phyloP scores from a whole-genome alignment of 768 basidiomycete genomes.

The Mycena kentingensis region DNA sequence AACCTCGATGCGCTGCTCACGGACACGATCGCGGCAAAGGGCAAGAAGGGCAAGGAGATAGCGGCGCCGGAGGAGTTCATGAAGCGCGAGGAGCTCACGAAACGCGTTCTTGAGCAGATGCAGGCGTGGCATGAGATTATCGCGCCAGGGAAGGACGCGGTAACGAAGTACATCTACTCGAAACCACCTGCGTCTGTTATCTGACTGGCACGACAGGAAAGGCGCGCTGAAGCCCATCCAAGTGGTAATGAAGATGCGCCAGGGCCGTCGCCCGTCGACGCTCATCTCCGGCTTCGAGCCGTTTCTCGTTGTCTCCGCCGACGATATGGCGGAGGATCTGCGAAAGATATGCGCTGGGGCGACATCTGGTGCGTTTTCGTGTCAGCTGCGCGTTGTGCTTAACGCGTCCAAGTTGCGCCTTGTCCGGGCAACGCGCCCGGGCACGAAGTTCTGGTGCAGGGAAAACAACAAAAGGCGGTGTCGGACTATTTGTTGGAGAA shows the following conservation, averaged over 20 bases:
- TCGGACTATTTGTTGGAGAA: constrained; percentile 63
- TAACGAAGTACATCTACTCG: constrained; percentile 55
- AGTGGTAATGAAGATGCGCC: constrained; percentile 70
- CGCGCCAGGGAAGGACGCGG: constrained; percentile 53
- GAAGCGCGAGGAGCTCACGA: constrained; percentile 65
- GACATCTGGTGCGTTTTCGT: constrained; percentile 58
- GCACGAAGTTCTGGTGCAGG: constrained; percentile 81
- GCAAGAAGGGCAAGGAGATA: constrained; percentile 34
- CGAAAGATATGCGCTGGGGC: constrained; percentile 76
- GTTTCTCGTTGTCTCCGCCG: constrained; percentile 63
- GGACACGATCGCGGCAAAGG: constrained; percentile 39
- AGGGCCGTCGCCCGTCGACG: constrained; percentile 77
- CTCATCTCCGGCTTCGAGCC: constrained; percentile 80
- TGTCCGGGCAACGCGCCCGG: constrained; percentile 58
- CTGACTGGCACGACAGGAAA: constrained; percentile 53
- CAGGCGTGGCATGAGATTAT: constrained; percentile 73
- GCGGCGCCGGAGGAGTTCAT: constrained; percentile 47
- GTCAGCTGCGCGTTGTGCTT: constrained; percentile 1
- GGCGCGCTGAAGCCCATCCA: constrained; percentile 72
- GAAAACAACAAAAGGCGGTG: constrained; percentile 72
- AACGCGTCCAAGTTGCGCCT: constrained; percentile 53
- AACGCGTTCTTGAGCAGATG: constrained; percentile 63
- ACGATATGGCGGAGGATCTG: constrained; percentile 78
- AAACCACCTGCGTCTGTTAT: not conserved
- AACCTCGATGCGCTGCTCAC: constrained; percentile 58